Evolutionary conservation across 805 yeast genomes (phyloP).

Genomic region (Pachysolen tannophilus): DNA sequence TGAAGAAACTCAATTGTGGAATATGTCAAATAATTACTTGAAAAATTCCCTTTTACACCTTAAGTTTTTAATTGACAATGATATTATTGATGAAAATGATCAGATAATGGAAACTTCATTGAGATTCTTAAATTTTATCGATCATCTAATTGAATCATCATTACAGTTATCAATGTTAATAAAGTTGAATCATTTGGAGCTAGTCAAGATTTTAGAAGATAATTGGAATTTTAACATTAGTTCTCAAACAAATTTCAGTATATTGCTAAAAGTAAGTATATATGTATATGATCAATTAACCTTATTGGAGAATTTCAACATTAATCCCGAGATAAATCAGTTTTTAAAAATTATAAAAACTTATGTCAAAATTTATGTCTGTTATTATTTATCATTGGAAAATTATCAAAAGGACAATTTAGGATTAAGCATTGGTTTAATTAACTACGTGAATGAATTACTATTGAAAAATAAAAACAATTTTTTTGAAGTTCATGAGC

Average conservation of each 20-base stretch:
- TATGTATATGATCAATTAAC: conserved; percentile 5
- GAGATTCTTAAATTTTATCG: conserved; percentile 3
- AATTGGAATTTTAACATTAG: conserved; percentile 7
- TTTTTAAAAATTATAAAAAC: background rate
- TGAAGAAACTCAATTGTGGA: conserved; percentile 4
- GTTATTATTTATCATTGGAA: conserved; percentile 1
- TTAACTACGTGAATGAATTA: conserved; percentile 1
- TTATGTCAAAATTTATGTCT: conserved; percentile 5
- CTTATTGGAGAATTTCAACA: background rate
- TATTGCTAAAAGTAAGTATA: conserved; percentile 5
- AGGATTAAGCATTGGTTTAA: conserved; percentile 6
- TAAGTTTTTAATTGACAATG: conserved; percentile 1
- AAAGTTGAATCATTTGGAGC: conserved; percentile 2
- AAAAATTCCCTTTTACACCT: conserved; percentile 2
- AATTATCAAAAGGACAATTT: conserved; percentile 2
- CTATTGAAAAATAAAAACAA: conserved; percentile 4
- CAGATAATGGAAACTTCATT: background rate
- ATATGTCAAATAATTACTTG: conserved; percentile 6
- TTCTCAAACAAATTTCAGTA: conserved; percentile 2
- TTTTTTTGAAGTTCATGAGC: background rate
- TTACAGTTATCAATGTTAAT: conserved; percentile 5
- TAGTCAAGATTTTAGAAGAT: conserved; percentile 1
- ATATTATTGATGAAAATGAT: background rate
- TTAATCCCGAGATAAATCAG: background rate
- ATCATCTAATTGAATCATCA: conserved; percentile 2